Percentiles rank a stretch among this genome's conserved stretches.
Conservation (phyloP, 306 rosid species). For the Begonia peltatifolia region DNA sequence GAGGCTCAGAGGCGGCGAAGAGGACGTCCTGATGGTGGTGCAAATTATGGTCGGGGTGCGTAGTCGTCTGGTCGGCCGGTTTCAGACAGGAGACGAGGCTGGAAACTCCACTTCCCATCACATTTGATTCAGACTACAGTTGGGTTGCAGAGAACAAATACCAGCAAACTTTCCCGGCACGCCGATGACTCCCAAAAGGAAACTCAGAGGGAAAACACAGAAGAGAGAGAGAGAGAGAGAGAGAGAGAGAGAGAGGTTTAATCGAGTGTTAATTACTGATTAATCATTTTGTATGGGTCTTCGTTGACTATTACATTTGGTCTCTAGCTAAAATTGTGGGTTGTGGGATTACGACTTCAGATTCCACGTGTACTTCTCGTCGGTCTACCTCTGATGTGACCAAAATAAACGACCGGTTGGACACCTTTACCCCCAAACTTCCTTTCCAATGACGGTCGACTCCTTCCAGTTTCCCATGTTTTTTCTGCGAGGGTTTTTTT, state of each 20-base stretch:
- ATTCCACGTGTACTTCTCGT: conserved; percentile 15
- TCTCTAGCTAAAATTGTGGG: conserved; percentile 4
- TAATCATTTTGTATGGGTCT: conserved; percentile 12
- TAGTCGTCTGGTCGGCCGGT: conserved; percentile 30
- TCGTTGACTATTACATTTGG: conserved; percentile 32
- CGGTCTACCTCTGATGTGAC: neutral
- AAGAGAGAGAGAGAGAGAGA: conserved; percentile 12
- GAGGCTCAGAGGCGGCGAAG: conserved; percentile 40
- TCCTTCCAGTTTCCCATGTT: conserved; percentile 5
- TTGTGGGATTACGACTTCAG: conserved; percentile 13
- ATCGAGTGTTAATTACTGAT: neutral
- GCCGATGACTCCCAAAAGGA: conserved; percentile 4
- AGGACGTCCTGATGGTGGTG: conserved; percentile 21
- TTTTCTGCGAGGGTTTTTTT: conserved; percentile 19
- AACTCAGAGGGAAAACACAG: neutral
- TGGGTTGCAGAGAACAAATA: conserved; percentile 20
- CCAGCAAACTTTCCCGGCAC: conserved; percentile 28
- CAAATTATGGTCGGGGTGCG: conserved; percentile 15
- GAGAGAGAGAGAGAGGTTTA: conserved; percentile 2
- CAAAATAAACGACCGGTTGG: neutral
- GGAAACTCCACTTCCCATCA: conserved; percentile 86
- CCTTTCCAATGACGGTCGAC: conserved; percentile 4
- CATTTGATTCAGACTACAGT: conserved; percentile 44
- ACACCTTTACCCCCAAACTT: conserved; percentile 4
- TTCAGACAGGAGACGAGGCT: conserved; percentile 52